A percentile compares a stretch with the other conserved stretches of the same genome.
Conservation (phyloP, 1,284 basidiomycete species). For the Cystobasidium sp. region DNA sequence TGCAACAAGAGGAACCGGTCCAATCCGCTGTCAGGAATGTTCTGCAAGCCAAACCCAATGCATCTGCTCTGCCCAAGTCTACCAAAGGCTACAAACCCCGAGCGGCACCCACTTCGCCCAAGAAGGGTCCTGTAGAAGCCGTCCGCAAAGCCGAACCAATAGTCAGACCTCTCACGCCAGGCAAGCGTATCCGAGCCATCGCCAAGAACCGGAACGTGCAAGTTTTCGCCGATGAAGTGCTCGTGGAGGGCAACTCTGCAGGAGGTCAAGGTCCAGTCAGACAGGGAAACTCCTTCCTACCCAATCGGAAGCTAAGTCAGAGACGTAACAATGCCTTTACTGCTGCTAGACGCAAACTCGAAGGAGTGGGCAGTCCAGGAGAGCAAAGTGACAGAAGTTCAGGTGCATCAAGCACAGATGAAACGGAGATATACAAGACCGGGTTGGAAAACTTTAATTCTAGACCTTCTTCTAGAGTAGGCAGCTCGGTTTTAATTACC, state of each 20-base stretch:
- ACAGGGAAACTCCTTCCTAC: conserved; percentile 32
- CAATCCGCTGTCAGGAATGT: neutral
- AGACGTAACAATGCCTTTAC: conserved; percentile 36
- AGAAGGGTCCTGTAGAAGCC: neutral
- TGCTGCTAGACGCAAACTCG: conserved; percentile 39
- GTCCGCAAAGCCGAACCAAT: conserved; percentile 18
- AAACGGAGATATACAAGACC: conserved; percentile 12
- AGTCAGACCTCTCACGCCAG: conserved; percentile 30
- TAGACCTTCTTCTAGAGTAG: neutral
- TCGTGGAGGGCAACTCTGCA: neutral
- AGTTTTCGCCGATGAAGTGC: conserved; percentile 28
- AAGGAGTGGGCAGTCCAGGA: conserved; percentile 30
- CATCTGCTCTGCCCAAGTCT: conserved; percentile 28
- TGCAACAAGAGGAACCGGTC: neutral
- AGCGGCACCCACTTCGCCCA: neutral
- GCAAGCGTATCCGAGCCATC: conserved; percentile 22
- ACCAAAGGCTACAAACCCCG: conserved; percentile 42
- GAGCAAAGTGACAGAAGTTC: conserved; percentile 38
- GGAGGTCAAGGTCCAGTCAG: neutral
- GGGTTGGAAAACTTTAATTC: neutral
- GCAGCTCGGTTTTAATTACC: neutral
- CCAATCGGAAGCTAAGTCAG: conserved; percentile 25
- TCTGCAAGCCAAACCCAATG: neutral
- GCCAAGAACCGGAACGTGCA: conserved; percentile 33
- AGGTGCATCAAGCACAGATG: conserved; percentile 18